A percentile compares a stretch with the other conserved stretches of the same genome.
phyloP scores from a whole-genome alignment of 2,329 filamentous ascomycete genomes.

The Aphanocladium album region DNA sequence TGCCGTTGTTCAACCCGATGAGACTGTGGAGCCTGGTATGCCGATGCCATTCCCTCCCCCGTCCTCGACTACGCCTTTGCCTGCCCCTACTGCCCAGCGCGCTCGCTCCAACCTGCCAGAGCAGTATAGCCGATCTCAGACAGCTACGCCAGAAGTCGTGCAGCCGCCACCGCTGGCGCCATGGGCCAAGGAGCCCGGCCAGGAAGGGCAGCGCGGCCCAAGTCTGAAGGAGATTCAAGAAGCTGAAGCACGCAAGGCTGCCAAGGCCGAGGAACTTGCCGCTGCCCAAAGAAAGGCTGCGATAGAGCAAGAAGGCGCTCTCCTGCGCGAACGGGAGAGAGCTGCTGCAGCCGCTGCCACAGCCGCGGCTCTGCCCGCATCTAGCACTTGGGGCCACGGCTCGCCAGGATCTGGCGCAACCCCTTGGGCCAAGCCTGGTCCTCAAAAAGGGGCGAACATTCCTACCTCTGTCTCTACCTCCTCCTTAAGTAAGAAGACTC shows the following conservation, averaged over 20 bases:
- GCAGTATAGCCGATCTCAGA: constrained; percentile 63
- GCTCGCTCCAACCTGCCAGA: constrained; percentile 81
- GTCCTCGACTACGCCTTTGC: constrained; percentile 74
- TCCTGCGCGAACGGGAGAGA: constrained; percentile 56
- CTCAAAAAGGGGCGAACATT: constrained; percentile 34
- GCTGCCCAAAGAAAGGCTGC: constrained; percentile 70
- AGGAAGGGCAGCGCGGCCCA: constrained; percentile 69
- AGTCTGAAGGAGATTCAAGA: constrained; percentile 97
- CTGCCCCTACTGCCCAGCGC: constrained; percentile 83
- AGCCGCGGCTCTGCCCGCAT: constrained; percentile 77
- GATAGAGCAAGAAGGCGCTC: constrained; percentile 71
- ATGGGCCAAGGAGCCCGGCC: constrained; percentile 84
- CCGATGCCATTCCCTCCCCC: constrained; percentile 72
- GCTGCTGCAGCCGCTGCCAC: constrained; percentile 48
- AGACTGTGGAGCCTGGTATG: constrained; percentile 53
- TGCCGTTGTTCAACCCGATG: constrained; percentile 42
- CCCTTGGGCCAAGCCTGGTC: constrained; percentile 63
- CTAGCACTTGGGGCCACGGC: constrained; percentile 81
- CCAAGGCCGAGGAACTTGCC: constrained; percentile 78
- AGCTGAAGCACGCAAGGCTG: constrained; percentile 86
- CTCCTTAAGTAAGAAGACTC: constrained; percentile 68
- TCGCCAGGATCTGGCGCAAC: constrained; percentile 63
- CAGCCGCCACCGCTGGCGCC: constrained; percentile 74
- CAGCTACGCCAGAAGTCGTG: constrained; percentile 64
- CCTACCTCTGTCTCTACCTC: constrained; percentile 12